Percentiles rank a stretch among this genome's conserved stretches.
Evolutionary conservation across 306 rosid species (phyloP).

Genomic region (Lathyrus tuberosus): DNA sequence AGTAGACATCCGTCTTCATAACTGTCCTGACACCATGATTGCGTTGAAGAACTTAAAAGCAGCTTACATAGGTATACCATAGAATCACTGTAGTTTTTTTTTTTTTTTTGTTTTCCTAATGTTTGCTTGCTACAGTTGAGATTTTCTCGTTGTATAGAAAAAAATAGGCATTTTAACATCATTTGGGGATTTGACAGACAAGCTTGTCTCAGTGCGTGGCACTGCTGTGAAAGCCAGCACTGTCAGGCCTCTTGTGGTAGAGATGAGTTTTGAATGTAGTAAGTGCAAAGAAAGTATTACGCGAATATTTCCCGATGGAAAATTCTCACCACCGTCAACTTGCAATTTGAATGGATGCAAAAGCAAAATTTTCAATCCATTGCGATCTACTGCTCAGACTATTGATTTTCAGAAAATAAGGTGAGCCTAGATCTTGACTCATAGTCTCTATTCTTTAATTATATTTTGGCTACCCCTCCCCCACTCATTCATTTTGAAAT

Average conservation of each 20-base stretch:
- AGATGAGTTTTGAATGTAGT: slow-evolving; percentile 78
- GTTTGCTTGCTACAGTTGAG: slow-evolving; percentile 6
- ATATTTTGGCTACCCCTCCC: not conserved
- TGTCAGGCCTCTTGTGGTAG: slow-evolving; percentile 72
- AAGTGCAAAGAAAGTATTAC: slow-evolving; percentile 72
- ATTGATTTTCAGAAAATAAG: slow-evolving; percentile 95
- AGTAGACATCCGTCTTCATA: slow-evolving; percentile 73
- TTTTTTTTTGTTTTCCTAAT: not conserved
- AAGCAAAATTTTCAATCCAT: slow-evolving; percentile 74
- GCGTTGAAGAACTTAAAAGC: slow-evolving; percentile 92
- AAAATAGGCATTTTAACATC: slow-evolving; percentile 27
- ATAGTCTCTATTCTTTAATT: slow-evolving; percentile 18
- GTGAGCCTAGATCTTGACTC: slow-evolving; percentile 45
- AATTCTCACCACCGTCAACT: slow-evolving; percentile 75
- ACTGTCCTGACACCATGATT: slow-evolving; percentile 78
- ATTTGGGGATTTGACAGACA: slow-evolving; percentile 57
- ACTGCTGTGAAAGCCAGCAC: slow-evolving; percentile 88
- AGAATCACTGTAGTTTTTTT: not conserved
- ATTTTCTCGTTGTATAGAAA: slow-evolving; percentile 18
- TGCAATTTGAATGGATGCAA: slow-evolving; percentile 87
- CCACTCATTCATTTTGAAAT: slow-evolving; percentile 15
- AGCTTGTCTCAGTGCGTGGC: slow-evolving; percentile 91
- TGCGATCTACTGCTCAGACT: slow-evolving; percentile 72
- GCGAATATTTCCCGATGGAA: slow-evolving; percentile 82
- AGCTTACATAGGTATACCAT: slow-evolving; percentile 75